phyloP scores from a whole-genome alignment of 345 rosid species.

The Acer saccharum region DNA sequence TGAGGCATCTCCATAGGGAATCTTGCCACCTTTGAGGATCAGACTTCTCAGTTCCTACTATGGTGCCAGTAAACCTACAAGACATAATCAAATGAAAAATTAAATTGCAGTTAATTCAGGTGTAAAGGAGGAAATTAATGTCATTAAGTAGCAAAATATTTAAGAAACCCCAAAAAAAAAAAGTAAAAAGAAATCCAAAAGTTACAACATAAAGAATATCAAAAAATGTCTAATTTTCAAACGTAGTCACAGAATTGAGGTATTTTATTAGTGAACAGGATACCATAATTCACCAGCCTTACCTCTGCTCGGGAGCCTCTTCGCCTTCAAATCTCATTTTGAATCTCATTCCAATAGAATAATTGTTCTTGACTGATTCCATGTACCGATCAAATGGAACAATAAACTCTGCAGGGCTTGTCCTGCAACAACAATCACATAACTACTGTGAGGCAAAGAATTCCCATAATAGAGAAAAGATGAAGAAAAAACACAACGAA shows the following conservation, averaged over 20 bases:
- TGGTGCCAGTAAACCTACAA: constrained; percentile 76
- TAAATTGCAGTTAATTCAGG: neutral
- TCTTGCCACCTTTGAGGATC: constrained; percentile 62
- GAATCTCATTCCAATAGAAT: constrained; percentile 81
- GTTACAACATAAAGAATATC: neutral
- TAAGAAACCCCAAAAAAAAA: neutral
- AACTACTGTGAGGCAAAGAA: neutral
- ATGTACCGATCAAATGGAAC: constrained; percentile 74
- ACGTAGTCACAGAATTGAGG: neutral
- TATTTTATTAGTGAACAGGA: neutral
- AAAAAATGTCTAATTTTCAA: neutral
- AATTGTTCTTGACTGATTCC: constrained; percentile 71
- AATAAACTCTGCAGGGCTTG: constrained; percentile 86
- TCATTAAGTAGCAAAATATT: neutral
- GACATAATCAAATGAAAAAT: neutral
- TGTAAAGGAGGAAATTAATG: neutral
- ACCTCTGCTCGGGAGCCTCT: constrained; percentile 92
- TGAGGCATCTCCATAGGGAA: constrained; percentile 85
- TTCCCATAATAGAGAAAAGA: neutral
- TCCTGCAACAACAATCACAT: constrained; percentile 42
- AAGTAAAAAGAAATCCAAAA: neutral
- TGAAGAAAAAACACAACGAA: neutral
- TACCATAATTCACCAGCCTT: neutral
- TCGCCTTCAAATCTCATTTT: constrained; percentile 95
- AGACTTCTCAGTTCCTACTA: constrained; percentile 70